Evolutionary conservation across 495 filamentous ascomycete species (phyloP).

Genomic region (Tuber aestivum): DNA sequence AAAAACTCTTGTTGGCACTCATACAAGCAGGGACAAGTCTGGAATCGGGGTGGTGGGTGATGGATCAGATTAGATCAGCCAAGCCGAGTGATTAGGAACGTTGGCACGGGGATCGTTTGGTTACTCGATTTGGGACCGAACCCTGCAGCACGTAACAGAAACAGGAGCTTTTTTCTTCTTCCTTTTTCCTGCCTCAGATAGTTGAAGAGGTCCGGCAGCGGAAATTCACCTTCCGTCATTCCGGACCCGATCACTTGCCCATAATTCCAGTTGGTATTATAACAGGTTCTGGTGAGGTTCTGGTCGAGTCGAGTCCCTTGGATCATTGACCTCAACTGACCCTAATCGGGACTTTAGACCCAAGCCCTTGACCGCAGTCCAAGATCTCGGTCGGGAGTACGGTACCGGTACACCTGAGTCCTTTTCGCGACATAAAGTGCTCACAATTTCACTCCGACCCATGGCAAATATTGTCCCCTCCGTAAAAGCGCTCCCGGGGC

Average conservation of each 20-base stretch:
- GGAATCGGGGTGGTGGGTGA: not conserved
- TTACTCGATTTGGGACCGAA: not conserved
- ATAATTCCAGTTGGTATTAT: not conserved
- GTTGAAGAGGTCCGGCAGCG: not conserved
- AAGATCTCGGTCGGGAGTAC: no score
- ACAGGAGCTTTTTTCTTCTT: not conserved
- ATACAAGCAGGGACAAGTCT: not conserved
- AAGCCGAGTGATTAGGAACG: not conserved
- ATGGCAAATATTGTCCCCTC: not conserved
- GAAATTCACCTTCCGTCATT: not conserved
- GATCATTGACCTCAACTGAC: not conserved
- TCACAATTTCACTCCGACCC: not conserved
- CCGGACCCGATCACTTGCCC: not conserved
- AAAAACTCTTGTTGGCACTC: not conserved
- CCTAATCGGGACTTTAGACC: not conserved
- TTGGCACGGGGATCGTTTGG: not conserved
- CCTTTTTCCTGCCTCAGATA: not conserved
- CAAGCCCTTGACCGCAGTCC: not conserved
- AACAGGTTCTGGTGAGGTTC: not conserved
- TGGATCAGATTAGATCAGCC: not conserved
- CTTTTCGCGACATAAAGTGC: no score
- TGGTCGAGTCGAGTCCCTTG: not conserved
- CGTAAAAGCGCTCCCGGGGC: not conserved
- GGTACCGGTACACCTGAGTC: not conserved
- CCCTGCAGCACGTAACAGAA: not conserved